Percentiles rank a stretch among this genome's conserved stretches.
These are phyloP conservation scores for Pichia sp. DNA, from an alignment of 1,139 yeast genomes.

Conservation along the genomic window DNA sequence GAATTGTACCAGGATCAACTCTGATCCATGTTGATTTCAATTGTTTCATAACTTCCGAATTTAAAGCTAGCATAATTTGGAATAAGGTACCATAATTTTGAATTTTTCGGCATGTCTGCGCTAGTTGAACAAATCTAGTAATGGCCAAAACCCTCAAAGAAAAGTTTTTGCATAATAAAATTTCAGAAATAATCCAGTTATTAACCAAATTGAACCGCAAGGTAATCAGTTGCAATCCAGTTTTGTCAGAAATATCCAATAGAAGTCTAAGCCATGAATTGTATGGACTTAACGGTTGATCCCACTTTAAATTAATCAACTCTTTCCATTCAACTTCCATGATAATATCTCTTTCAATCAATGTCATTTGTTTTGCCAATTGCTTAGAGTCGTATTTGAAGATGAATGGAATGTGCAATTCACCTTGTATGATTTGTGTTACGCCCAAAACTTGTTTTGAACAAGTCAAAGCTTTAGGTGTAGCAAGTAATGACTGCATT, in stretches of 20 bases:
- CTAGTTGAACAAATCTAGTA: constrained; percentile 79
- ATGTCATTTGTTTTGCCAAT: constrained; percentile 75
- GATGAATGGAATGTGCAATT: constrained; percentile 72
- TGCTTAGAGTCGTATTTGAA: constrained; percentile 62
- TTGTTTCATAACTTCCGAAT: constrained; percentile 61
- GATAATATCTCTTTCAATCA: constrained; percentile 79
- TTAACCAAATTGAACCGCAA: constrained; percentile 84
- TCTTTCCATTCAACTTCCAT: constrained; percentile 92
- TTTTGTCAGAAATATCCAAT: constrained; percentile 38
- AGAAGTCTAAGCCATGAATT: constrained; percentile 83
- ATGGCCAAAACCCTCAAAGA: constrained; percentile 62
- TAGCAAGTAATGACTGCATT: constrained; percentile 25
- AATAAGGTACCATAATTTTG: constrained; percentile 85
- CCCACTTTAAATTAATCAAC: constrained; percentile 73
- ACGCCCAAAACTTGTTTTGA: constrained; percentile 24
- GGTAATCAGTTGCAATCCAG: constrained; percentile 81
- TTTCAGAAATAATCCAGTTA: constrained; percentile 89
- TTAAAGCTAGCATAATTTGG: constrained; percentile 80
- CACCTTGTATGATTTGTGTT: constrained; percentile 36
- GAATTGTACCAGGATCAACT: constrained; percentile 46
- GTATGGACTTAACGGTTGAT: constrained; percentile 60
- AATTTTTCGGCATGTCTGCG: constrained; percentile 60
- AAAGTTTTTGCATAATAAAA: constrained; percentile 59
- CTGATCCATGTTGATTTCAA: constrained; percentile 72
- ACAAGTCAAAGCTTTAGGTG: constrained; percentile 23